Base-by-base conservation (phyloP, 1,284 basidiomycete species). In the Ceratorhiza oryzae-sativae region DNA sequence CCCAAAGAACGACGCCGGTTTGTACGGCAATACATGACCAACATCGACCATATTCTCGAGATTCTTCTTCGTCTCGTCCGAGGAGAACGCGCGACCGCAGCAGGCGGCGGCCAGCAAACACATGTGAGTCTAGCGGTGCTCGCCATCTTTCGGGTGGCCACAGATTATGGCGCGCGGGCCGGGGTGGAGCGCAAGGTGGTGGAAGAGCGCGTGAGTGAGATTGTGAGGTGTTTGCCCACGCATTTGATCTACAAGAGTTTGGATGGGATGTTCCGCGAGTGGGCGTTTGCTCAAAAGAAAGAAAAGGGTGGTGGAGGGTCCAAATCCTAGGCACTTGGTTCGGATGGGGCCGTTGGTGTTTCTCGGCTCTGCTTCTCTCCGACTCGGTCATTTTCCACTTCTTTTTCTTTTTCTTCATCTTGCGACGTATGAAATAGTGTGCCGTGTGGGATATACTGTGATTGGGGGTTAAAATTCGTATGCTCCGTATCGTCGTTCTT, bases 221-320 rank as follows among this genome's bases (percentile, higher is more conserved):
- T 97, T 77, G 91, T 97, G 76, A 86, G 93, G 77, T 90, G 87
- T 77, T 80, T 98, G 75, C 95, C 95, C 23, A 88, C 87, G 30
- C 90, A 93, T 78, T 83, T 96, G 77, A 86, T 95, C 75, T 90
- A 92, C 81, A 93, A 93, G 82, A 93, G 91, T 77, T 80, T 97
- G 79, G 95, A 97, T 81, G 92, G 92, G 53, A 92, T 97, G 77
- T 97, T 94, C 82, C 93, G 92, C 79, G 94, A 96, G 80, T 95
- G 93, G 93, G 34, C 51, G 12, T 68, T 68, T 56, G 10, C 51
- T n/a, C 65, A 70, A 53, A 73, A 61, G 39, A 72, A 67, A 27
- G 71, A 67, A 27, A 73, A 68, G 65, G 72, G 36, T 39, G 62
- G 63, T 27, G 42, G 42, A 10, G 42, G 42, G 9, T 41, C 49